phyloP scores from a whole-genome alignment of 371 early-diverging fungal species.

The Syncephalastrum contaminatum region DNA sequence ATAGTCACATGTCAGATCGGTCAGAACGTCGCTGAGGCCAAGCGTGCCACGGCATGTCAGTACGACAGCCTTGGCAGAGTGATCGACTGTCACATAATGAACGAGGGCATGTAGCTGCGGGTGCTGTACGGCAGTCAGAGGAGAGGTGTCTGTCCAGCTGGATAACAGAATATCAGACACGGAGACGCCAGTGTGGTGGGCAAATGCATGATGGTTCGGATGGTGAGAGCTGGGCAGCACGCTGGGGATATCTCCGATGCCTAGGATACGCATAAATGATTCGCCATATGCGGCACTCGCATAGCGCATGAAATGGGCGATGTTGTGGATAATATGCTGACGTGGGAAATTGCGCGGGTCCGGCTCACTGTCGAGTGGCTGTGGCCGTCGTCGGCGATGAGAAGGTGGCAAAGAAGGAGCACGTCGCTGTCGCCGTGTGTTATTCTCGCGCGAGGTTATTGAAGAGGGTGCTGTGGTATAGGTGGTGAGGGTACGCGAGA shows the following conservation, averaged over 20 bases:
- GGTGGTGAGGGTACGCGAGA: slow-evolving; percentile 29
- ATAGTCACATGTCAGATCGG: slow-evolving; percentile 85
- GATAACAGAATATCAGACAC: slow-evolving; percentile 67
- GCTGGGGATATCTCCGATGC: slow-evolving; percentile 65
- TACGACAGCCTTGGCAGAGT: slow-evolving; percentile 70
- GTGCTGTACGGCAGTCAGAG: slow-evolving; percentile 25
- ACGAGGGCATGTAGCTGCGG: slow-evolving; percentile 75
- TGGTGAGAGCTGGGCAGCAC: slow-evolving; percentile 48
- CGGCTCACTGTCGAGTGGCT: slow-evolving; percentile 21
- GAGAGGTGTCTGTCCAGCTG: slow-evolving; percentile 52
- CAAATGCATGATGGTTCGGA: slow-evolving; percentile 73
- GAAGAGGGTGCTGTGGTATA: slow-evolving; percentile 15
- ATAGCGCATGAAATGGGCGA: slow-evolving; percentile 75
- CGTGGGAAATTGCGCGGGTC: slow-evolving; percentile 53
- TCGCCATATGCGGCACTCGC: slow-evolving; percentile 82
- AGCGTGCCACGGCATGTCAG: slow-evolving; percentile 90
- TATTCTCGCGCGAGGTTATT: neutral
- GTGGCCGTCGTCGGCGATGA: slow-evolving; percentile 7
- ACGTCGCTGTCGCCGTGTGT: neutral
- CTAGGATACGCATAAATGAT: slow-evolving; percentile 81
- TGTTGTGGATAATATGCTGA: slow-evolving; percentile 66
- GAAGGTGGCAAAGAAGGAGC: slow-evolving; percentile 12
- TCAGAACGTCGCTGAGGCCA: slow-evolving; percentile 82
- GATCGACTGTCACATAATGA: slow-evolving; percentile 86
- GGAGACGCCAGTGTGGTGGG: slow-evolving; percentile 65